Evolutionary conservation across 768 basidiomycete genomes (phyloP).

Genomic region (Serpula lacrymans): DNA sequence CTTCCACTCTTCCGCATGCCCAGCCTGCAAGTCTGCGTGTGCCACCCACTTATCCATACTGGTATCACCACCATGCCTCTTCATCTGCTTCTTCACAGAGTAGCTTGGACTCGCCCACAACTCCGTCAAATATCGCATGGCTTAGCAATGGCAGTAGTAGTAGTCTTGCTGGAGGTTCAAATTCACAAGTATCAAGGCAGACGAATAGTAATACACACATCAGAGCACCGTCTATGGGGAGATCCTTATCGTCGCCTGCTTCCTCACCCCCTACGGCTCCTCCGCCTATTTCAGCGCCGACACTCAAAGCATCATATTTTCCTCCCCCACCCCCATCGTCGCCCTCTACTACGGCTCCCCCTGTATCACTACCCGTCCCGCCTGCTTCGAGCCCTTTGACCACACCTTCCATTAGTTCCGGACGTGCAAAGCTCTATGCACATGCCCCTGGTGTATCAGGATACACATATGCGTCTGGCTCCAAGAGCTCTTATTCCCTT

Average conservation of each 20-base stretch:
- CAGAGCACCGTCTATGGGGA: too few relatives aligned
- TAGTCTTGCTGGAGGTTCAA: conserved; percentile 12
- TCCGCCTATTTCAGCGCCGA: not conserved
- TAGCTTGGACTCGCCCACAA: conserved; percentile 28
- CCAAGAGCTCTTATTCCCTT: conserved; percentile 41
- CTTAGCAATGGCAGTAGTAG: conserved; percentile 16
- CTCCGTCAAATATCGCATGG: conserved; percentile 41
- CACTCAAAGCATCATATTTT: conserved; percentile 24
- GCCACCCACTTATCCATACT: conserved; percentile 31
- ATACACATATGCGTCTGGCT: conserved; percentile 23
- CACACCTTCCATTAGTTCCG: too few relatives aligned
- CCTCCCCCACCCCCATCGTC: conserved; percentile 30
- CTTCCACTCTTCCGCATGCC: conserved; percentile 20
- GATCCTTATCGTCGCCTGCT: conserved; percentile 28
- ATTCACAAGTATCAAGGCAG: too few relatives aligned
- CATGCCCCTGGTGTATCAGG: too few relatives aligned
- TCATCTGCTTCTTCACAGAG: conserved; percentile 24
- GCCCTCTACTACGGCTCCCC: conserved; percentile 18
- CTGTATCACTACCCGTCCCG: conserved; percentile 17
- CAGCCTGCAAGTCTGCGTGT: conserved; percentile 31
- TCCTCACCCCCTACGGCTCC: conserved; percentile 13
- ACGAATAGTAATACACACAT: too few relatives aligned
- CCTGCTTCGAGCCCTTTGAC: too few relatives aligned
- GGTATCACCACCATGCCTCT: conserved; percentile 30
- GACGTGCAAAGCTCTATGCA: conserved; percentile 30